Evolutionary conservation across 1,139 yeast species (phyloP).

Genomic region (Scheffersomyces lignicola): DNA sequence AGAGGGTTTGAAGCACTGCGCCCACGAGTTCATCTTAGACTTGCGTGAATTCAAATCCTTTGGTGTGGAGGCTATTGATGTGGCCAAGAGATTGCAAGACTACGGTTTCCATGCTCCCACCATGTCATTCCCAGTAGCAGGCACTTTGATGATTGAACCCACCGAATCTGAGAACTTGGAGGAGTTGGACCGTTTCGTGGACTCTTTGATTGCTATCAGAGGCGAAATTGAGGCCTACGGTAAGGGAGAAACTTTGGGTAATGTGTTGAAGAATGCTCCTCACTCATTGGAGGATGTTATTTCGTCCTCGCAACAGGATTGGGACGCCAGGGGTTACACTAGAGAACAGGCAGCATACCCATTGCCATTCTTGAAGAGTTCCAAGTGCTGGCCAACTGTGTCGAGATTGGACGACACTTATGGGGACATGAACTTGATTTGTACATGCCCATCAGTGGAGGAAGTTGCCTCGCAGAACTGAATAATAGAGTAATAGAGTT

Average conservation of each 20-base stretch:
- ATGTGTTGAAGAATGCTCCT: slow-evolving; percentile 85
- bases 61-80: slow-evolving; percentile 92
- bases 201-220: slow-evolving; percentile 81
- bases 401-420: slow-evolving; percentile 90
- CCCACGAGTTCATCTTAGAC: slow-evolving; percentile 94
- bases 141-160: slow-evolving; percentile 97
- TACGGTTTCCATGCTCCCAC: slow-evolving; percentile 99
- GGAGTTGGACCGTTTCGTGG: slow-evolving; percentile 89
- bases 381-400: slow-evolving; percentile 95
- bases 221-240: slow-evolving; percentile 78
- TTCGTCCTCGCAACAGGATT: slow-evolving; percentile 57
- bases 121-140: slow-evolving; percentile 97
- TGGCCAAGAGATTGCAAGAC: slow-evolving; percentile 95
- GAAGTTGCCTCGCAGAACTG: slow-evolving; percentile 47
- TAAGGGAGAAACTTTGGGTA: slow-evolving; percentile 64
- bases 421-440: slow-evolving; percentile 89
- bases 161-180: slow-evolving; percentile 90
- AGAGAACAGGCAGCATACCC: slow-evolving; percentile 96
- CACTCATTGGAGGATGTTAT: slow-evolving; percentile 83
- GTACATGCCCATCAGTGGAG: slow-evolving; percentile 89
- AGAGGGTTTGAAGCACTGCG: slow-evolving; percentile 73
- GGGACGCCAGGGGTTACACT: slow-evolving; percentile 81
- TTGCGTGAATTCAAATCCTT: slow-evolving; percentile 77
- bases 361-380: slow-evolving; percentile 62
- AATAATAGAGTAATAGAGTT: too few species aligned